Conservation (phyloP, 2,329 filamentous ascomycete species). For the Fusarium sp. region DNA sequence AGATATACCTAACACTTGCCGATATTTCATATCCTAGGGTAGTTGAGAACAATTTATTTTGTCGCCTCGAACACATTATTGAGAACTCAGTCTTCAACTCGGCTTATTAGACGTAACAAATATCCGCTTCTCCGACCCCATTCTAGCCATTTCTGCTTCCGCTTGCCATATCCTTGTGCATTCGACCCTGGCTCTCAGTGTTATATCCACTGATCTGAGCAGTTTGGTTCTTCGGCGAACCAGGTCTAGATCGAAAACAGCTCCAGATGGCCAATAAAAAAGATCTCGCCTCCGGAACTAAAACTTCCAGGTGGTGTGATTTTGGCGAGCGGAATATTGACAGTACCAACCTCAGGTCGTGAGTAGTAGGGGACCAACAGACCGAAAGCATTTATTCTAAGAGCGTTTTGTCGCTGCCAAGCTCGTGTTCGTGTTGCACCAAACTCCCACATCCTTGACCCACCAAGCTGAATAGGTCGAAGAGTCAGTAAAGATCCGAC, state of each 20-base stretch:
- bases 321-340: background rate
- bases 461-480: background rate
- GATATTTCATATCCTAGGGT: background rate
- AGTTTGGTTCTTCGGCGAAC: conserved; percentile 7
- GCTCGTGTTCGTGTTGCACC: conserved; percentile 18
- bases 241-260: conserved; percentile 2
- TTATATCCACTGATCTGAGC: conserved; percentile 33
- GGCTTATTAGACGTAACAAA: conserved; percentile 27
- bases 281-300: conserved; percentile 14
- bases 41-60: background rate
- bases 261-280: conserved; percentile 14
- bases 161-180: conserved; percentile 26
- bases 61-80: conserved; percentile 10
- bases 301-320: conserved; percentile 14
- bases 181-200: conserved; percentile 10
- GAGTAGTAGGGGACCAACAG: background rate
- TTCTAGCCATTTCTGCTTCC: conserved; percentile 4
- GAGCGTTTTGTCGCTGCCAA: no score
- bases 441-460: background rate
- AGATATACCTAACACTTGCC: background rate
- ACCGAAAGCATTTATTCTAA: background rate
- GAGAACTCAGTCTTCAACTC: conserved; percentile 3
- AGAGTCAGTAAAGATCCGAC: no score
- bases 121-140: conserved; percentile 15
- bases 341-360: background rate